A percentile compares a stretch with the other conserved stretches of the same genome.
These are phyloP conservation scores for Drechmeria coniospora DNA, from an alignment of 2,329 filamentous ascomycete species.

Conservation along the genomic window DNA sequence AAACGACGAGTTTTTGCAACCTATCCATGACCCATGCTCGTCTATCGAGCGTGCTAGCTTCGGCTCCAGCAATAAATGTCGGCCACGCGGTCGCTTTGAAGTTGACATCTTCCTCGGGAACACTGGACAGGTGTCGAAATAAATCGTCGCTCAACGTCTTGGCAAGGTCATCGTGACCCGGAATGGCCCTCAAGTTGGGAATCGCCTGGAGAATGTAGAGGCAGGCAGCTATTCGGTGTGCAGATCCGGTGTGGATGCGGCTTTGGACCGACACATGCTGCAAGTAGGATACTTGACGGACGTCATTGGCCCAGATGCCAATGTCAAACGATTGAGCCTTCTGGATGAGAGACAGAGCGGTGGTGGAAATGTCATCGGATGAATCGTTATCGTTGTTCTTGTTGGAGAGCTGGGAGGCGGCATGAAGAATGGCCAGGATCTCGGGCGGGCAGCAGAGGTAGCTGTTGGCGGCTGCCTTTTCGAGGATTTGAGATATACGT, in stretches of 20 bases:
- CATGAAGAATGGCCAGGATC: constrained; percentile 26
- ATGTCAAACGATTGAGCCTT: constrained; percentile 25
- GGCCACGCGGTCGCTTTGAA: constrained; percentile 44
- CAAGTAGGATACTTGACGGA: constrained; percentile 18
- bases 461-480: constrained; percentile 25
- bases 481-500: constrained; percentile 21
- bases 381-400: constrained; percentile 10
- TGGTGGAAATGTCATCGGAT: constrained; percentile 13
- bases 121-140: constrained; percentile 27
- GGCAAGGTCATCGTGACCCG: constrained; percentile 12
- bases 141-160: constrained; percentile 27
- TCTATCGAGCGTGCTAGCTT: constrained; percentile 24
- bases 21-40: constrained; percentile 34
- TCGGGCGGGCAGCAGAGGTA: constrained; percentile 31
- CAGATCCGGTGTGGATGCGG: constrained; percentile 24
- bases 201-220: constrained; percentile 29
- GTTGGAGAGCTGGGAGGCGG: constrained; percentile 25
- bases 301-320: constrained; percentile 22
- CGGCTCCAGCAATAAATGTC: constrained; percentile 39
- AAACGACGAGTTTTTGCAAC: constrained; percentile 21
- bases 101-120: constrained; percentile 32
- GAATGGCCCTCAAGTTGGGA: constrained; percentile 12
- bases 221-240: constrained; percentile 27
- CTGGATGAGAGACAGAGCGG: constrained; percentile 18
- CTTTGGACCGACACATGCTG: constrained; percentile 18